A percentile compares a stretch with the other conserved stretches of the same genome.
phyloP scores from a whole-genome alignment of 1,139 yeast genomes.

The Scheffersomyces lignicola region DNA sequence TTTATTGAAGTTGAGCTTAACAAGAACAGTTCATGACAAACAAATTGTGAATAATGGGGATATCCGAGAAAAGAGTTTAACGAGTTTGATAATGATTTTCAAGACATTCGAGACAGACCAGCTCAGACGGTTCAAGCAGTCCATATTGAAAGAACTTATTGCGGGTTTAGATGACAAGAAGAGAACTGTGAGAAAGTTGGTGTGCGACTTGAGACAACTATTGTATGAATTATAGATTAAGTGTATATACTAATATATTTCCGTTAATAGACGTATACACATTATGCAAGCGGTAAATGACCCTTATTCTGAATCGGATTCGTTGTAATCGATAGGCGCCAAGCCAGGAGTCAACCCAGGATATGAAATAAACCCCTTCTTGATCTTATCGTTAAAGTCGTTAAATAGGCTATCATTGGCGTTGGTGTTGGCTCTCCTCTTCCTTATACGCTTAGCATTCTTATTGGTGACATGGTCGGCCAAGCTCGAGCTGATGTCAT shows the following conservation, averaged over 20 bases:
- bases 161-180: conserved; percentile 69
- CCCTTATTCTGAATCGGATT: conserved; percentile 38
- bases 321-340: conserved; percentile 78
- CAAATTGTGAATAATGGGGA: conserved; percentile 29
- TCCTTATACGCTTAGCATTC: conserved; percentile 22
- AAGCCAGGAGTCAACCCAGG: conserved; percentile 89
- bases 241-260: conserved; percentile 6
- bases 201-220: conserved; percentile 77
- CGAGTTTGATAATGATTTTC: conserved; percentile 12
- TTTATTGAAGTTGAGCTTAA: conserved; percentile 40
- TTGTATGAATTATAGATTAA: conserved; percentile 51
- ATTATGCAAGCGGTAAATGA: conserved; percentile 6
- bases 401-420: conserved; percentile 14
- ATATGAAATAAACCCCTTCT: conserved; percentile 44
- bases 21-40: conserved; percentile 21
- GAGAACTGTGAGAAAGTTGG: conserved; percentile 71
- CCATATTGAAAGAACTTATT: conserved; percentile 49
- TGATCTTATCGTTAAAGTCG: conserved; percentile 44
- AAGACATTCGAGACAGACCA: not conserved
- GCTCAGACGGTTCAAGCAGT: conserved; percentile 25
- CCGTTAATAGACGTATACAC: not conserved
- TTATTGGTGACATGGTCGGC: conserved; percentile 32
- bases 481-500: conserved; percentile 36
- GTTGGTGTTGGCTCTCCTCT: conserved; percentile 20
- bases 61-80: conserved; percentile 43